Evolutionary conservation across 169 alveolate species (phyloP), one percentile per base, ranked within the genome.

Genomic region (Plasmodium berghei): DNA sequence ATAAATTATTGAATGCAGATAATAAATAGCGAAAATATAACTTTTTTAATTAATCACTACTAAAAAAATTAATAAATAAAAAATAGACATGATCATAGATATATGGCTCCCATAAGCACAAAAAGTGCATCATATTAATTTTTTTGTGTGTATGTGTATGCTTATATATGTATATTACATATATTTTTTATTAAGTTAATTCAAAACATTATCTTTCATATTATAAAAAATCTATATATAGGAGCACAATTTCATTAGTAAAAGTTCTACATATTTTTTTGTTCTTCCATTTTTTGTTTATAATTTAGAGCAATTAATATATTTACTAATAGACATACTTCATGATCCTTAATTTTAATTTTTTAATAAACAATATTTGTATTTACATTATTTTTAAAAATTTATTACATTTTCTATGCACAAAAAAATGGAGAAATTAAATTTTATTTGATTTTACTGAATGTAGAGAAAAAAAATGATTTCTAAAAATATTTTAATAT

Each of bases 271-370:
- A 34, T 34, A 34, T 34, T 34, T 34, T 34, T 1, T 34, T 34
- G 42, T 34, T 34, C 42, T 34, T 34, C 42, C 42, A 34, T 34
- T 34, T 34, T 34, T 34, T 34, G 42, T 34, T 34, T 34, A 34
- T 34, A 34, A 34, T 34, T 34, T 34, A 34, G 42, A 34, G 42
- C 42, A 52, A 52, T 52, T 34, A 34, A 59, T 14, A 72, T 54
- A 24, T 59, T 24, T 54, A n/a, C 18, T 58, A 58, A 18, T 20
- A 20, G 20, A 54, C 28, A 72, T 52, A 45, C n/a, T 26, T 22
- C 62, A 73, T 9, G 52, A 24, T 73, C 61, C 64, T 63, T 56
- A 71, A 42, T 58, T 64, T 73, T 22, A 28, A 58, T 34, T 42
- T 34, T 34, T 34, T 34, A 34, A 34, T 52, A 20, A 59, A 49